Percentiles rank a stretch among this genome's conserved stretches.
phyloP scores from a whole-genome alignment of 139 green algal genomes.

The Nannochloris sp. region DNA sequence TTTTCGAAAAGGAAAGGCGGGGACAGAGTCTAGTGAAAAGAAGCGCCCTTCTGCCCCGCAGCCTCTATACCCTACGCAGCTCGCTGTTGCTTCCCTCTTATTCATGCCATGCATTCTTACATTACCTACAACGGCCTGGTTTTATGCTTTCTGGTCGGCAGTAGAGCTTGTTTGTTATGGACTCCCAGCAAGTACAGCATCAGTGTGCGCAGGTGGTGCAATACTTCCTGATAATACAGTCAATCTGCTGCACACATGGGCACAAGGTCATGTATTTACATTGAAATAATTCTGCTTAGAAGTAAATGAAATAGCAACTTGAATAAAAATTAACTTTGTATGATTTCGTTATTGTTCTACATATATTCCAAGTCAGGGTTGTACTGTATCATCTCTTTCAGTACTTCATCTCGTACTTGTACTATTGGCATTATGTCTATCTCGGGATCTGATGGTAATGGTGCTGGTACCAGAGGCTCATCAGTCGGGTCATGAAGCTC shows the following conservation, averaged over 20 bases:
- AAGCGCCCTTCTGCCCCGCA: too few relatives aligned
- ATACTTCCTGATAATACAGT: too few relatives aligned
- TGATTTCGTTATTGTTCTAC: background rate
- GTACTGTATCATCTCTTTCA: slow-evolving; percentile 17
- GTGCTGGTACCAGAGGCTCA: slow-evolving; percentile 45
- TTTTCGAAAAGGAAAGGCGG: background rate
- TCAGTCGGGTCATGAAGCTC: slow-evolving; percentile 63
- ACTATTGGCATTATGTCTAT: background rate
- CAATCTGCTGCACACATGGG: too few relatives aligned
- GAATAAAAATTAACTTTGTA: background rate
- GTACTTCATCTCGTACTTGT: slow-evolving; percentile 18
- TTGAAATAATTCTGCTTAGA: background rate
- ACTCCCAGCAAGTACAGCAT: too few relatives aligned
- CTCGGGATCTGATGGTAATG: background rate
- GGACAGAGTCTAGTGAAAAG: background rate
- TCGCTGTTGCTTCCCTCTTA: background rate
- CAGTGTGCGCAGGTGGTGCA: too few relatives aligned
- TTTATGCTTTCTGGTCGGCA: too few relatives aligned
- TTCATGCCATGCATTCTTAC: background rate
- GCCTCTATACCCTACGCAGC: background rate
- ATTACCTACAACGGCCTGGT: background rate
- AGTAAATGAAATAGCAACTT: background rate
- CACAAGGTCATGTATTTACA: background rate
- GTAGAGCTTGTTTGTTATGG: too few relatives aligned
- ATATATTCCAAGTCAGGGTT: slow-evolving; percentile 23